A percentile compares a stretch with the other conserved stretches of the same genome.
Conservation (phyloP, 2,329 filamentous ascomycete genomes). For the Beauveria australis region DNA sequence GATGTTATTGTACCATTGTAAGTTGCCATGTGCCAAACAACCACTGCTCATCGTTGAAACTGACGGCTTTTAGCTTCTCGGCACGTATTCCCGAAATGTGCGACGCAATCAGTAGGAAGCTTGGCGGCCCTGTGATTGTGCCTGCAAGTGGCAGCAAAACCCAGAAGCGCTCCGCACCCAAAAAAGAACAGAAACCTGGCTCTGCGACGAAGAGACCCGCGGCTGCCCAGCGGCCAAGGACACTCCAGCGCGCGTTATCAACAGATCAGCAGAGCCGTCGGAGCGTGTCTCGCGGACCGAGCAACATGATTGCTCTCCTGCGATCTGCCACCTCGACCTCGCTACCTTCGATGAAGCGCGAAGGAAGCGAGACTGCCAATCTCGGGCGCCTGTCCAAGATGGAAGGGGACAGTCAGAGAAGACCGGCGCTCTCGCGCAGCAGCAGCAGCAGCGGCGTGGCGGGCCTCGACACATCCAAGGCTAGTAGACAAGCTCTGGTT, state of each 20-base stretch:
- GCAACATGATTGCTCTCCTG: slow-evolving; percentile 53
- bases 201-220: slow-evolving; percentile 40
- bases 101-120: slow-evolving; percentile 62
- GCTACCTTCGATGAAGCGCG: slow-evolving; percentile 56
- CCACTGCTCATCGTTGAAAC: slow-evolving; percentile 10
- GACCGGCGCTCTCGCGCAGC: slow-evolving; percentile 26
- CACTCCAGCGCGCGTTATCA: slow-evolving; percentile 54
- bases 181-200: slow-evolving; percentile 42
- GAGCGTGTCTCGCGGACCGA: slow-evolving; percentile 48
- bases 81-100: slow-evolving; percentile 66
- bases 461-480: slow-evolving; percentile 46
- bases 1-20: slow-evolving; percentile 76
- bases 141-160: slow-evolving; percentile 45
- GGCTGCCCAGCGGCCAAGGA: slow-evolving; percentile 35
- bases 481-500: slow-evolving; percentile 56
- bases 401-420: slow-evolving; percentile 30
- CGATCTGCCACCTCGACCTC: slow-evolving; percentile 59
- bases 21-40: slow-evolving; percentile 21
- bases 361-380: slow-evolving; percentile 52
- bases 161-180: slow-evolving; percentile 32
- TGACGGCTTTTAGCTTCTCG: slow-evolving; percentile 52
- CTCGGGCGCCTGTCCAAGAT: slow-evolving; percentile 40
- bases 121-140: slow-evolving; percentile 61
- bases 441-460: slow-evolving; percentile 42
- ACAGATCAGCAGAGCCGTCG: slow-evolving; percentile 47